Evolutionary conservation across 176 grass and related monocot genomes (phyloP).

Genomic region (Oryza officinalis): DNA sequence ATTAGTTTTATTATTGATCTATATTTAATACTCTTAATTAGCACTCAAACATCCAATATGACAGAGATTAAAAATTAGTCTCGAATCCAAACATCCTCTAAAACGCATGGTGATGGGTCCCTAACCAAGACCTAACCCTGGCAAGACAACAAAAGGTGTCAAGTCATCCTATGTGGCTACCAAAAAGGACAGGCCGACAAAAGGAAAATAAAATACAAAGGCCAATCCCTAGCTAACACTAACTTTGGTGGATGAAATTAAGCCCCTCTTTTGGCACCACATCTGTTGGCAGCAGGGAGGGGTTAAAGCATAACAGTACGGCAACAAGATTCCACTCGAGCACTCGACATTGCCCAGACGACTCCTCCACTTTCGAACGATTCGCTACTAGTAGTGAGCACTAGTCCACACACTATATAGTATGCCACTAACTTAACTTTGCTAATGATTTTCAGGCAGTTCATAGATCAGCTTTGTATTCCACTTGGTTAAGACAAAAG

Average conservation of each 20-base stretch:
- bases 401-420: not conserved
- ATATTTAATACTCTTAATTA: too few relatives aligned
- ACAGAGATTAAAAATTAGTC: too few relatives aligned
- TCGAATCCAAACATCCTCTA: too few relatives aligned
- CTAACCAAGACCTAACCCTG: not conserved
- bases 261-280: slow-evolving; percentile 38
- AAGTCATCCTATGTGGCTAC: slow-evolving; percentile 40
- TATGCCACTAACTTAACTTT: slow-evolving; percentile 1
- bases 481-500: slow-evolving; percentile 9
- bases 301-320: not conserved
- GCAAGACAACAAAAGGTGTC: slow-evolving; percentile 19
- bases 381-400: not conserved
- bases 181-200: slow-evolving; percentile 35
- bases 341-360: not conserved
- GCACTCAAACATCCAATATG: too few relatives aligned
- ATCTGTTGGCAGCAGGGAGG: not conserved
- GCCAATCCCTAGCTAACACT: not conserved
- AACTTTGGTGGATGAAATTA: slow-evolving; percentile 45
- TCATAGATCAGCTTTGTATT: not conserved
- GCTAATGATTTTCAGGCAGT: not conserved
- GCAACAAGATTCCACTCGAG: slow-evolving; percentile 27
- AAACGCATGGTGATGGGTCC: slow-evolving; percentile 13
- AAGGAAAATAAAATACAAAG: slow-evolving; percentile 7
- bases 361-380: not conserved
- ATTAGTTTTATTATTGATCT: too few relatives aligned